Evolutionary conservation across 2,329 filamentous ascomycete genomes (phyloP).

Genomic region (Claviceps sorghi): DNA sequence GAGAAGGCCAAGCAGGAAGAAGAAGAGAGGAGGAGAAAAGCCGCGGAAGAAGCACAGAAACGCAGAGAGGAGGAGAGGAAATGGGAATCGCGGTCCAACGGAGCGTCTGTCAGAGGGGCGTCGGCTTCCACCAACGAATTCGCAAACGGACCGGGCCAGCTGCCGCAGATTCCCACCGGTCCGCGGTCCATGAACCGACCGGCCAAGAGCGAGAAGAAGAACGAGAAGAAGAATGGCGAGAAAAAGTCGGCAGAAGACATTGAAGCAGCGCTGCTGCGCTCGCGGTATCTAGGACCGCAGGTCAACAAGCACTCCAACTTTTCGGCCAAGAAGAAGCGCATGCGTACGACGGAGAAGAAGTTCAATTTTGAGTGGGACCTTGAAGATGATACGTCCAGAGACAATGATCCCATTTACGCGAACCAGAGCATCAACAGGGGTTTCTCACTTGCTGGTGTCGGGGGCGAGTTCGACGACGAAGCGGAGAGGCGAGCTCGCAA

Average conservation of each 20-base stretch:
- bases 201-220: slow-evolving; percentile 22
- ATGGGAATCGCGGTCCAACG: slow-evolving; percentile 18
- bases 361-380: slow-evolving; percentile 99
- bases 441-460: slow-evolving; percentile 31
- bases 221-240: slow-evolving; percentile 18
- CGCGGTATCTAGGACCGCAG: slow-evolving; percentile 84
- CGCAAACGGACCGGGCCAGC: slow-evolving; percentile 10
- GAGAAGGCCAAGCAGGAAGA: slow-evolving; percentile 62
- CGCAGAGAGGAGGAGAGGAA: slow-evolving; percentile 47
- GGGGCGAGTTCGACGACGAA: slow-evolving; percentile 36
- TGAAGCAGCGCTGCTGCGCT: slow-evolving; percentile 59
- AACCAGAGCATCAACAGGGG: slow-evolving; percentile 17
- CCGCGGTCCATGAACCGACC: slow-evolving; percentile 49
- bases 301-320: slow-evolving; percentile 72
- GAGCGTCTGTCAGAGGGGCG: slow-evolving; percentile 2
- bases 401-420: slow-evolving; percentile 62
- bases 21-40: slow-evolving; percentile 37
- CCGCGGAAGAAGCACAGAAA: slow-evolving; percentile 50
- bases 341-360: slow-evolving; percentile 85
- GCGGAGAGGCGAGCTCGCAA: slow-evolving; percentile 40
- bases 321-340: slow-evolving; percentile 89
- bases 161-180: slow-evolving; percentile 45
- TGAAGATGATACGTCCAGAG: slow-evolving; percentile 64
- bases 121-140: slow-evolving; percentile 12
- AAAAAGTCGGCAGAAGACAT: slow-evolving; percentile 42